Evolutionary conservation across 331 rosid species (phyloP).

Genomic region (Acacia concinna): DNA sequence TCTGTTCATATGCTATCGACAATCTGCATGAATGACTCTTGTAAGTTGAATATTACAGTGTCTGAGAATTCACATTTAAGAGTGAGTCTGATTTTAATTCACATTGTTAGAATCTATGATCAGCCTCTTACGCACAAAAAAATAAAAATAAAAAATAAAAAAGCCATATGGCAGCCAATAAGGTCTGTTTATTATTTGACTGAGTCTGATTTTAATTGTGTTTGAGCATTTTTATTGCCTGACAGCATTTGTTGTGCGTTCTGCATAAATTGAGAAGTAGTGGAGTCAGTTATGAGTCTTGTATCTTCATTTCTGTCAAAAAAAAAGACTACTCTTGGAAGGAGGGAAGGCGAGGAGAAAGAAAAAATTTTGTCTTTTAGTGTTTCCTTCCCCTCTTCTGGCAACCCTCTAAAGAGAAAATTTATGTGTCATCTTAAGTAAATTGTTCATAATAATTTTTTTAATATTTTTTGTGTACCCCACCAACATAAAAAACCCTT

Average conservation of each 20-base stretch:
- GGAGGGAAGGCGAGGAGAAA: no score
- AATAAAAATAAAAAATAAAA: no score
- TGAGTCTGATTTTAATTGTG: not conserved
- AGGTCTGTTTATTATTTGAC: not conserved
- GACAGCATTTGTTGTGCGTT: not conserved
- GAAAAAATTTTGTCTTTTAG: no score
- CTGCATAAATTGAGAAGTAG: not conserved
- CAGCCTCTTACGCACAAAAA: not conserved
- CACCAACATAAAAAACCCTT: no score
- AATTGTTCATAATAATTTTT: no score
- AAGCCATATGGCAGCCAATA: not conserved
- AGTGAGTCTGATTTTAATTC: not conserved
- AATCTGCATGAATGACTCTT: conserved; percentile 5
- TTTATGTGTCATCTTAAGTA: no score
- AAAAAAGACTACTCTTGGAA: no score
- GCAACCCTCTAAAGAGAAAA: no score
- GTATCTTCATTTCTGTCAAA: no score
- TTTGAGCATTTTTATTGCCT: not conserved
- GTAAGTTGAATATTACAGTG: not conserved
- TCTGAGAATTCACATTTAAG: not conserved
- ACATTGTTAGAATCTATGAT: not conserved
- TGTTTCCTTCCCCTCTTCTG: no score
- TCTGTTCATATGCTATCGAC: not conserved
- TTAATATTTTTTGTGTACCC: no score
- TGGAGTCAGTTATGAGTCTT: not conserved